Percentiles rank a stretch among this genome's conserved stretches.
Conservation (phyloP, 768 basidiomycete species). For the Phanerochaete sordida region DNA sequence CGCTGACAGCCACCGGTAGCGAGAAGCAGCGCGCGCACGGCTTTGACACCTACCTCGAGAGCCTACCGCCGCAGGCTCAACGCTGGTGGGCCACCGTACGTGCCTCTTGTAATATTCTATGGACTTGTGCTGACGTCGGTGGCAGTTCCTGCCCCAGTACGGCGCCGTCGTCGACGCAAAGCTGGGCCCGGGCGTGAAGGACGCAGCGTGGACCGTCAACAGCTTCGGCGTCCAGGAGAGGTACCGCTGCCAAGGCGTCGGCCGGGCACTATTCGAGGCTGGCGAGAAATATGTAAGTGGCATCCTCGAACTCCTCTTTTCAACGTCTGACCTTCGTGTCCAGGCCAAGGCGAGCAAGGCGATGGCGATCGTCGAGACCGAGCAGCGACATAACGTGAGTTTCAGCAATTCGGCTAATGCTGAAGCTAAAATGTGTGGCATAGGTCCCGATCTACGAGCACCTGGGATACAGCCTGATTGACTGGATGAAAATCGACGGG, state of each 20-base stretch:
- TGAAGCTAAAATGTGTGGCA: not conserved
- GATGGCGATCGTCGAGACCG: not conserved
- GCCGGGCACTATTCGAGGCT: not conserved
- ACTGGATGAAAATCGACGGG: not conserved
- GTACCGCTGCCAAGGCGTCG: not conserved
- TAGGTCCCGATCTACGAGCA: not conserved
- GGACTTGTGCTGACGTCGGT: not conserved
- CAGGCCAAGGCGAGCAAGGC: not conserved
- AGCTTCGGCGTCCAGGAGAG: not conserved
- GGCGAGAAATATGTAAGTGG: not conserved
- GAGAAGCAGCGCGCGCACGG: not conserved
- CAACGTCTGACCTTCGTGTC: not conserved
- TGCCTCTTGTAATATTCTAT: not conserved
- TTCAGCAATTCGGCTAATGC: not conserved
- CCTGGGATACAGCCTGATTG: not conserved
- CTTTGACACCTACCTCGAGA: not conserved
- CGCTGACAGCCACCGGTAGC: not conserved
- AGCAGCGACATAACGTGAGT: not conserved
- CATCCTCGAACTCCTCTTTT: not conserved
- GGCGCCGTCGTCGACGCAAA: not conserved
- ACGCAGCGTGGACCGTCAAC: not conserved
- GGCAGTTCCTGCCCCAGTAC: not conserved
- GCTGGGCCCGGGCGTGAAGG: not conserved
- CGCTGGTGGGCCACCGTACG: not conserved
- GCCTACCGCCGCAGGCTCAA: not conserved